Evolutionary conservation across 352 stramenopile species (phyloP), one percentile per base, ranked within the genome.

Genomic region (Peronosclerospora sorghi): DNA sequence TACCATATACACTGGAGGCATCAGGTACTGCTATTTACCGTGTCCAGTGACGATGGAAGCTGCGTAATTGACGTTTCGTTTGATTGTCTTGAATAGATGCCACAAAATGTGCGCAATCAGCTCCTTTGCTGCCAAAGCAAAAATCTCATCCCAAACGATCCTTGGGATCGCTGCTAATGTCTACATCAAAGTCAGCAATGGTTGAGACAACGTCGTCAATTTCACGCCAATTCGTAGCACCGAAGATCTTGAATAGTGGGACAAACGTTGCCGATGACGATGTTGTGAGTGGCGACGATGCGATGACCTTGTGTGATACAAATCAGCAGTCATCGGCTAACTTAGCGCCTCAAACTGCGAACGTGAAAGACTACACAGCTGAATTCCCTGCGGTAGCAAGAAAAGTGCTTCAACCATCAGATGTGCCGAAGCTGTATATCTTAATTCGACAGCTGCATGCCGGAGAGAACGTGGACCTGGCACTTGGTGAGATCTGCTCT

Each of bases 171-270:
- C 37, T 89, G 14, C 41, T 68, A n/a, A 65, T 82, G 34, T 81
- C 73, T 10, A 57, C 54, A 39, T 68, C 64, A 4, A 73, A 66
- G 14, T 62, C 68, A 3, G 45, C 68, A 10, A 89, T 89, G 62
- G 67, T 86, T 2, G 51, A 77, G 6, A 54, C 57, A 7, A 86
- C 73, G 0, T 74, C 77, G 19, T 86, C 74, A 7, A 90, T 88
- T 50, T 57, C 58, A 2, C 68, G 75, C 28, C 68, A 73, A 2
- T 86, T 84, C 45, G 59, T 69, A 6, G 42, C 60, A 9, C 68
- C 70, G 29, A 63, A 45, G 32, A 26, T 38, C 42, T 4, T 43
- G 14, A 45, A 35, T 26, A 10, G 32, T 34, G 38, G 24, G 18
- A 17, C 5, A 10, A 40, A 29, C 45, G 20, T 41, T 45, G 38